These are phyloP conservation scores for Fraxinus sp. DNA, from an alignment of 305 asterid species.

Conservation along the genomic window DNA sequence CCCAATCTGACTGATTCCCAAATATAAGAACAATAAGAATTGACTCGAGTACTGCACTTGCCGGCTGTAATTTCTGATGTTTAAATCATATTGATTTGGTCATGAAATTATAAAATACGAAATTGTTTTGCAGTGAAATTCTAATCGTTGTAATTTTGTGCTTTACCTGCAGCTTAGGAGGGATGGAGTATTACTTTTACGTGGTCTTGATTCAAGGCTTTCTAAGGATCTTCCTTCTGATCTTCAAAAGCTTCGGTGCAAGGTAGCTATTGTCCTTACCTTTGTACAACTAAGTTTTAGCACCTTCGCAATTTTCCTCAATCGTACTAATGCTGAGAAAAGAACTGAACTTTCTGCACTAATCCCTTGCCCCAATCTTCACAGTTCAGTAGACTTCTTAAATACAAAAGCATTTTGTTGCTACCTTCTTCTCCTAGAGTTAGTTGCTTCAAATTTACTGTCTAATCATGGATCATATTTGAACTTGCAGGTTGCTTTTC, in stretches of 20 bases:
- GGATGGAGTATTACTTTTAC: slow-evolving; percentile 78
- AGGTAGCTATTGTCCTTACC: slow-evolving; percentile 36
- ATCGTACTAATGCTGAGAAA: not conserved
- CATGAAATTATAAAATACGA: not conserved
- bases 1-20: not conserved
- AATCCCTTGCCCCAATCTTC: not conserved
- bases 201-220: slow-evolving; percentile 84
- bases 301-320: not conserved
- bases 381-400: not conserved
- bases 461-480: slow-evolving; percentile 6
- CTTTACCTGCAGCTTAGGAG: slow-evolving; percentile 61
- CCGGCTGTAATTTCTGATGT: not conserved
- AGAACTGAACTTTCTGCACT: not conserved
- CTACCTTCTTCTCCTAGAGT: not conserved
- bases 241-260: slow-evolving; percentile 50
- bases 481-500: slow-evolving; percentile 72
- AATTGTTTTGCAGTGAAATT: not conserved
- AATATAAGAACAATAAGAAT: not conserved
- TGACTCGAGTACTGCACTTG: not conserved
- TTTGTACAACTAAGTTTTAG: not conserved
- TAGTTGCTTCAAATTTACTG: not conserved
- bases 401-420: not conserved
- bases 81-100: not conserved
- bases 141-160: slow-evolving; percentile 1
- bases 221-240: slow-evolving; percentile 62